Evolutionary conservation across 2,329 filamentous ascomycete species (phyloP).

Genomic region (Periconia macrospinosa): DNA sequence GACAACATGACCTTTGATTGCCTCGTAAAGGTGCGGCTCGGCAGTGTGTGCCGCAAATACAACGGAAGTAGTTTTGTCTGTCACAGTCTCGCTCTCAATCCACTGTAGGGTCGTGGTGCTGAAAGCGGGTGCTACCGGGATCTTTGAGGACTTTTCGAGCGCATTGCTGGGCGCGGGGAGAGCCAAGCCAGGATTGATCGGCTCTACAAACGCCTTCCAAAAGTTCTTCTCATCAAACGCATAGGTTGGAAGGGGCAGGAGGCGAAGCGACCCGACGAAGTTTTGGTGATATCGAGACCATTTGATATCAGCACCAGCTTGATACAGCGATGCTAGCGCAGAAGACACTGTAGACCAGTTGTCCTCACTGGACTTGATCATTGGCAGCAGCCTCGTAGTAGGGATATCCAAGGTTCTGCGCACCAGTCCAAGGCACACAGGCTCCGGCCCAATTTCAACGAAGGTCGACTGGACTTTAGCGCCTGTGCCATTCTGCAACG

Average conservation of each 20-base stretch:
- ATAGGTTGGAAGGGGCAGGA: conserved; percentile 33
- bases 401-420: neutral
- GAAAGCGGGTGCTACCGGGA: neutral
- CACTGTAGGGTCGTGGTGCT: neutral
- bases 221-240: conserved; percentile 34
- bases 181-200: neutral
- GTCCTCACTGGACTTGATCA: neutral
- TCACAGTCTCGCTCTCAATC: neutral
- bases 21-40: neutral
- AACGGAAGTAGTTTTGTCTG: neutral
- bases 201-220: conserved; percentile 19
- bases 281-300: conserved; percentile 59
- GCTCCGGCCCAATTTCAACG: conserved; percentile 5
- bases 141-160: neutral
- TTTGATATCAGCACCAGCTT: conserved; percentile 56
- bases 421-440: conserved; percentile 1
- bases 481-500: conserved; percentile 4
- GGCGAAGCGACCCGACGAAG: conserved; percentile 22
- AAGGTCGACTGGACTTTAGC: neutral
- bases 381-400: neutral
- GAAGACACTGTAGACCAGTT: conserved; percentile 42
- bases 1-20: neutral
- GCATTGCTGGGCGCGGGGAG: neutral
- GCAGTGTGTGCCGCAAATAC: neutral
- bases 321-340: conserved; percentile 50